Percentiles rank a stretch among this genome's conserved stretches.
phyloP scores from a whole-genome alignment of 2,329 filamentous ascomycete species.

The Scytalidium sp. region DNA sequence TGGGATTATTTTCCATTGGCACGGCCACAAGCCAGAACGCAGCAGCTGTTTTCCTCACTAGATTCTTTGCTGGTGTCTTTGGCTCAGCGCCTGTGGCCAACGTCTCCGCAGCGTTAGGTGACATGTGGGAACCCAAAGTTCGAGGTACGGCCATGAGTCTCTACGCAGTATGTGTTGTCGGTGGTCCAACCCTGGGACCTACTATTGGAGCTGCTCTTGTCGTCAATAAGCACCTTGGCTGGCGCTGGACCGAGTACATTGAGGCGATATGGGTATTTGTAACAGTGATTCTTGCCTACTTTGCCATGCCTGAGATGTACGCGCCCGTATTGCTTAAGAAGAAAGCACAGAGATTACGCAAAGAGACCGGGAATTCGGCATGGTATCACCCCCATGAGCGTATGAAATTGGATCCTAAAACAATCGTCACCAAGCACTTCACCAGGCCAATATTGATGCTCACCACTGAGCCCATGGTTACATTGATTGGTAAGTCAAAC shows the following conservation, averaged over 20 bases:
- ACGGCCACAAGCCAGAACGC: constrained; percentile 56
- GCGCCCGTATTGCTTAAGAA: constrained; percentile 41
- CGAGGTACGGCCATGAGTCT: constrained; percentile 58
- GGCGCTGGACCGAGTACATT: constrained; percentile 33
- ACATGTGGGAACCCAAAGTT: constrained; percentile 52
- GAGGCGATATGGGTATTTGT: constrained; percentile 40
- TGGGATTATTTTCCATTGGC: constrained; percentile 61
- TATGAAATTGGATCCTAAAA: constrained; percentile 21
- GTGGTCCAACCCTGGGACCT: constrained; percentile 49
- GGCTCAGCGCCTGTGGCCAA: constrained; percentile 62
- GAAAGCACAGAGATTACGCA: constrained; percentile 26
- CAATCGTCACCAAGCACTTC: constrained; percentile 25
- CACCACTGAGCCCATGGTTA: constrained; percentile 57
- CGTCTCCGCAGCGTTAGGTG: constrained; percentile 58
- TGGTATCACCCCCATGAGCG: constrained; percentile 23
- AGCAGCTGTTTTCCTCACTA: constrained; percentile 57
- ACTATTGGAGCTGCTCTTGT: constrained; percentile 27
- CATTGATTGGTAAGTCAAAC: constrained; percentile 51
- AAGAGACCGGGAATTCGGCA: constrained; percentile 25
- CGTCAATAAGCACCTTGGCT: constrained; percentile 31
- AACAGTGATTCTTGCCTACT: constrained; percentile 34
- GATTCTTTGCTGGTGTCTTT: constrained; percentile 64
- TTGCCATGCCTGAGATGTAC: constrained; percentile 44
- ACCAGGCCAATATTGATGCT: constrained; percentile 41
- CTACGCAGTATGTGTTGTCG: constrained; percentile 64